These are phyloP conservation scores for Aristolochia californica DNA, from an alignment of 164 flowering plant species.

Conservation along the genomic window DNA sequence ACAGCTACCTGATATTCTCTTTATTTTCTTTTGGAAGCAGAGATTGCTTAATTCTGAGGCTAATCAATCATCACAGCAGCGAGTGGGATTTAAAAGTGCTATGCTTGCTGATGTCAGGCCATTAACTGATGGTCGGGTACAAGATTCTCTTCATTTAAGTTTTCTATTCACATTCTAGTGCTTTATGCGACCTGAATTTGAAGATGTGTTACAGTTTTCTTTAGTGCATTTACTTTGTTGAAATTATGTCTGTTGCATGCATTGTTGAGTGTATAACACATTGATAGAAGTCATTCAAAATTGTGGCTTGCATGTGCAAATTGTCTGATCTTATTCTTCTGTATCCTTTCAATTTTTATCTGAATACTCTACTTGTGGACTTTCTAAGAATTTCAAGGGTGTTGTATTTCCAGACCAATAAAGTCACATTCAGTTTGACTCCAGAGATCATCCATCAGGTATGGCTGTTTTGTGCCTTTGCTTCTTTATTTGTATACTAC, in stretches of 20 bases:
- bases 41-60: constrained; percentile 50
- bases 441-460: constrained; percentile 95
- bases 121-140: constrained; percentile 83
- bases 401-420: constrained; percentile 57
- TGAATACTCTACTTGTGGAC: background rate
- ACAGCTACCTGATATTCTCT: background rate
- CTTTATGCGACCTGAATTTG: background rate
- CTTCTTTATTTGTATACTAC: background rate
- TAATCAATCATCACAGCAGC: constrained; percentile 44
- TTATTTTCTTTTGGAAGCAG: constrained; percentile 30
- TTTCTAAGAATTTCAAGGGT: constrained; percentile 3
- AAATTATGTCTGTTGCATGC: background rate
- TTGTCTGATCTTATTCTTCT: background rate
- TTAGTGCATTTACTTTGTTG: too few species aligned
- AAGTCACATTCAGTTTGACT: constrained; percentile 80
- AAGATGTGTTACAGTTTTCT: too few species aligned
- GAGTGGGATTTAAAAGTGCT: constrained; percentile 72
- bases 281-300: too few species aligned
- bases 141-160: constrained; percentile 7
- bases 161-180: background rate
- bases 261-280: background rate
- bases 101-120: constrained; percentile 79
- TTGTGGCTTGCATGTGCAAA: too few species aligned
- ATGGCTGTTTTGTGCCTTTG: constrained; percentile 2
- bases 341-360: background rate